phyloP scores from a whole-genome alignment of 495 filamentous ascomycete species.

The Trichoderma asperelloides region DNA sequence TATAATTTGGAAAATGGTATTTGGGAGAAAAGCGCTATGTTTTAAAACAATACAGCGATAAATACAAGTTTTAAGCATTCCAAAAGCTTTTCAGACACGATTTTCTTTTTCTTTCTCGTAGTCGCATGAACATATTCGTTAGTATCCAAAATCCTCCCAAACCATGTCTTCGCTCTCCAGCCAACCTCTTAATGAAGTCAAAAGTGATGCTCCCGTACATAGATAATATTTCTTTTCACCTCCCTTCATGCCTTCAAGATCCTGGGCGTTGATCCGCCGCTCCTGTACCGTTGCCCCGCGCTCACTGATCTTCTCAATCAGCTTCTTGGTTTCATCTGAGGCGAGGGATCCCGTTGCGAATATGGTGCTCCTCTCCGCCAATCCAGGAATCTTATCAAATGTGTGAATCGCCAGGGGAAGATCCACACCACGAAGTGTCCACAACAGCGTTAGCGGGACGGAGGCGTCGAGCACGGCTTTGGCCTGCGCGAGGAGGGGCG shows the following conservation, averaged over 20 bases:
- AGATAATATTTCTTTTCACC: slow-evolving; percentile 50
- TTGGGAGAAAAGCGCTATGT: no score
- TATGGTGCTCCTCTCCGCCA: slow-evolving; percentile 44
- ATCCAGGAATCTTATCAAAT: slow-evolving; percentile 40
- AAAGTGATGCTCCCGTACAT: slow-evolving; percentile 52
- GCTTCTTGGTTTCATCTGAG: slow-evolving; percentile 21
- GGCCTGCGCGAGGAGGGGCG: slow-evolving; percentile 61
- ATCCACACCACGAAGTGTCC: slow-evolving; percentile 56
- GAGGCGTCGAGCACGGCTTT: slow-evolving; percentile 30
- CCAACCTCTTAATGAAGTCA: slow-evolving; percentile 51
- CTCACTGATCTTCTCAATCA: slow-evolving; percentile 16
- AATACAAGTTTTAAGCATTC: background rate
- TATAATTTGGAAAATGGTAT: background rate
- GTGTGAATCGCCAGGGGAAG: slow-evolving; percentile 51
- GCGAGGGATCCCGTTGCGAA: slow-evolving; percentile 47
- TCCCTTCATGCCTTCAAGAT: slow-evolving; percentile 37
- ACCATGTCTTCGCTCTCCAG: slow-evolving; percentile 50
- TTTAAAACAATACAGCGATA: background rate
- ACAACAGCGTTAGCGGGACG: slow-evolving; percentile 45
- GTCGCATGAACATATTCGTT: background rate
- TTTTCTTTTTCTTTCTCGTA: no score
- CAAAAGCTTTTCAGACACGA: no score
- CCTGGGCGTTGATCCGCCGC: slow-evolving; percentile 45
- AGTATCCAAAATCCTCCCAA: slow-evolving; percentile 68
- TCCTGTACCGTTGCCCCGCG: slow-evolving; percentile 34